Conservation (phyloP, 306 rosid species). For the Oemleria cerasiformis region DNA sequence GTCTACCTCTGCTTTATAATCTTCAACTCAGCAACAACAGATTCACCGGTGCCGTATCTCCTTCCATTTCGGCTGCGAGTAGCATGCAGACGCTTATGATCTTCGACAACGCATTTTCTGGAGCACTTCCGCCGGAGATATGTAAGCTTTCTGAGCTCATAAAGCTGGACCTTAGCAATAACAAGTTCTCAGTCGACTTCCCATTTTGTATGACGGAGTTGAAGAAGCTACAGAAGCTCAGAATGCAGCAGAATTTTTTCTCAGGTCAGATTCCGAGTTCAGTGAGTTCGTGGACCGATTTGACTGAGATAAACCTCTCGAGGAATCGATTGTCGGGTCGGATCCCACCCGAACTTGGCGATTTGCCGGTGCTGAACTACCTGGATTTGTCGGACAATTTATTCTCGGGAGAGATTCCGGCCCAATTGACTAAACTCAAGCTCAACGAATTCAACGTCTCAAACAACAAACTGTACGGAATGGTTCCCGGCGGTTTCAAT, state of each 20-base stretch:
- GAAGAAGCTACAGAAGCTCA: constrained; percentile 51
- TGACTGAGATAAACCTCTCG: constrained; percentile 61
- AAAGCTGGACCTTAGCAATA: constrained; percentile 43
- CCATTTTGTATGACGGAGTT: constrained; percentile 59
- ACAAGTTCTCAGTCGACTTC: constrained; percentile 50
- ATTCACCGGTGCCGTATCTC: constrained; percentile 49
- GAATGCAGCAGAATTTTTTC: constrained; percentile 62
- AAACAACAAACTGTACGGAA: constrained; percentile 49
- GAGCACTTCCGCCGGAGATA: constrained; percentile 41
- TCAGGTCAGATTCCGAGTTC: constrained; percentile 48
- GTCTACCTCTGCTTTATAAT: constrained; percentile 33
- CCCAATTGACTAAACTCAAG: constrained; percentile 50
- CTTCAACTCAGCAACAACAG: constrained; percentile 45
- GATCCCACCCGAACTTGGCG: constrained; percentile 60
- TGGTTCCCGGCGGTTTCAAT: constrained; percentile 59
- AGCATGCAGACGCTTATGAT: constrained; percentile 32
- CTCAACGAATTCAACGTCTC: constrained; percentile 63
- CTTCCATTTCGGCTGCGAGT: constrained; percentile 32
- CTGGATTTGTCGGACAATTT: constrained; percentile 67
- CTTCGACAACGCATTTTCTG: constrained; percentile 49
- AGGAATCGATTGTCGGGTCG: constrained; percentile 48
- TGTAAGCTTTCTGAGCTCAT: constrained; percentile 43
- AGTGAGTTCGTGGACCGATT: constrained; percentile 47
- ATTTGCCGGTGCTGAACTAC: constrained; percentile 45
- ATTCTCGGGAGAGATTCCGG: constrained; percentile 64